Base-by-base conservation (phyloP, 805 yeast species). In the Blastobotrys mokoenaii region DNA sequence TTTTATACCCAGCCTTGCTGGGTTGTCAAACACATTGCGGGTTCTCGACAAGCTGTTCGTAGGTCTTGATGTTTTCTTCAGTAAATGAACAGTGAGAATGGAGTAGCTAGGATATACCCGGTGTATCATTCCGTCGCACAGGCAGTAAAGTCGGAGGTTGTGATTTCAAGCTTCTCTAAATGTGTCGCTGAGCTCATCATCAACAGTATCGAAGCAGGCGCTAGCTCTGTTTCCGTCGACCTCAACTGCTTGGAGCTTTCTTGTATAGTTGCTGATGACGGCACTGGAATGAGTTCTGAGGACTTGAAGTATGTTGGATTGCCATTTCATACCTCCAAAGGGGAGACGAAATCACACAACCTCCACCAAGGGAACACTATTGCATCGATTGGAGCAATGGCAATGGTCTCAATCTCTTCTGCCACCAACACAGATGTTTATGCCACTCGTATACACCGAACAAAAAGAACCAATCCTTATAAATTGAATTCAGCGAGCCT, bases 351-450 rank as follows among this genome's bases (percentile, higher is more conserved):
- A 3, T 17, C 27, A 12, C 4, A 46, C 45, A 49, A 39, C 35
- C 55, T 55, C 1, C 50, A 39, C 2, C 65, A 77, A 45, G 88
- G 87, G 0, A 74, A 73, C 50, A 77, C 85, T 1, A 50, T 82
- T 7, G 60, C 64, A 46, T 63, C 75, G 1, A 64, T 82, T 2
- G 54, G 68, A 2, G 56, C 63, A 0, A 49, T 69, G 1, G 62
- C 77, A 0, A 57, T 66, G 12, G 31, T 73, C 11, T 54, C 69
- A 0, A 56, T 82, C 1, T 55, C 66, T 0, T 70, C 85, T 0
- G 74, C 70, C 46, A 48, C 49, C 0, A 30, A 36, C 8, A 61
- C 55, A 22, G 43, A 38, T 37, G 22, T 57, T 2, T 22, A 43
- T 16, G 42, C 41, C 11, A 31, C 40, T 15, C 46, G 52, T 11